Percentiles rank a stretch among this genome's conserved stretches.
These are phyloP conservation scores for Diaporthe sp. DNA, from an alignment of 2,329 filamentous ascomycete species.

Conservation along the genomic window DNA sequence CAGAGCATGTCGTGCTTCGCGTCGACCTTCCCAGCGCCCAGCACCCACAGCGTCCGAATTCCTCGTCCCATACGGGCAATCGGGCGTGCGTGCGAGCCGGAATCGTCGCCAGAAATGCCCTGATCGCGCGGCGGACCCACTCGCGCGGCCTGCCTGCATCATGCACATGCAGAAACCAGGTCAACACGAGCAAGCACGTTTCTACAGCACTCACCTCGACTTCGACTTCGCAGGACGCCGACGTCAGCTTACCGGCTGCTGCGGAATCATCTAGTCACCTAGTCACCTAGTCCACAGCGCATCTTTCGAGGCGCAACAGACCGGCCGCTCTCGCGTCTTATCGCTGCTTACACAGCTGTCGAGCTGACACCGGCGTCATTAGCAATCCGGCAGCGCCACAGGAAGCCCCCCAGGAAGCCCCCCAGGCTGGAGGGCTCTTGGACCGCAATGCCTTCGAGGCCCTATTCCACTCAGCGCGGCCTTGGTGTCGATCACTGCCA, in stretches of 20 bases:
- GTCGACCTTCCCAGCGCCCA: constrained; percentile 13
- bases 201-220: background rate
- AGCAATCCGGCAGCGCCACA: constrained; percentile 14
- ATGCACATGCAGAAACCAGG: constrained; percentile 26
- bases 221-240: background rate
- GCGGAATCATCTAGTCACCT: constrained; percentile 6
- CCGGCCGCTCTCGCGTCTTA: constrained; percentile 26
- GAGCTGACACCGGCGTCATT: constrained; percentile 22
- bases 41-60: background rate
- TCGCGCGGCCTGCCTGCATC: constrained; percentile 9
- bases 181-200: constrained; percentile 15
- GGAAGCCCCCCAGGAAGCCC: background rate
- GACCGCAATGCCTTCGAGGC: background rate
- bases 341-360: constrained; percentile 18
- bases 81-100: constrained; percentile 1
- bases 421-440: background rate
- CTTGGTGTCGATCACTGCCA: constrained; percentile 21
- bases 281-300: constrained; percentile 8
- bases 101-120: constrained; percentile 16
- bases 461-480: background rate
- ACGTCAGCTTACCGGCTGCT: constrained; percentile 29
- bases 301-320: constrained; percentile 3
- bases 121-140: constrained; percentile 2
- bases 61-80: constrained; percentile 7
- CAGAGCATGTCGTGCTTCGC: constrained; percentile 24